Evolutionary conservation across 805 yeast species (phyloP).

Genomic region (Yamadazyma phyllophila): DNA sequence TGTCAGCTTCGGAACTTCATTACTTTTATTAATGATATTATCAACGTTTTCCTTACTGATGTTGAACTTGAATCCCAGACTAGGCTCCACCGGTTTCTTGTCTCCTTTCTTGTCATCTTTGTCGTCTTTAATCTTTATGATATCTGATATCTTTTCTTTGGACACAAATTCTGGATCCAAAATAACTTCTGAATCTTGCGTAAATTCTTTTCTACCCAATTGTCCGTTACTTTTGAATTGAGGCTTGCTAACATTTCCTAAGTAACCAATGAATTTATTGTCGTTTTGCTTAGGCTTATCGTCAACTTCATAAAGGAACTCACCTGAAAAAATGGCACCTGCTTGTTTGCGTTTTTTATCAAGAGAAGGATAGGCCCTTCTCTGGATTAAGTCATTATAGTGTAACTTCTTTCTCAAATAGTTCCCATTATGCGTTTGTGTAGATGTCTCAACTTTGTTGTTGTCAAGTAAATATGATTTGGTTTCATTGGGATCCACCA

Average conservation of each 20-base stretch:
- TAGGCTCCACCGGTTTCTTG: slow-evolving; percentile 23
- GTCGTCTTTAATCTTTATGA: slow-evolving; percentile 31
- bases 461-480: slow-evolving; percentile 14
- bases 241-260: slow-evolving; percentile 34
- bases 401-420: slow-evolving; percentile 28
- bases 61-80: slow-evolving; percentile 37
- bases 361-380: slow-evolving; percentile 7
- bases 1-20: slow-evolving; percentile 6
- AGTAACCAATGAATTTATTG: slow-evolving; percentile 28
- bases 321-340: slow-evolving; percentile 32
- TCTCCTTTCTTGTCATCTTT: slow-evolving; percentile 18
- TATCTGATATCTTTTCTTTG: slow-evolving; percentile 25
- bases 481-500: slow-evolving; percentile 42
- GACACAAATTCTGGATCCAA: slow-evolving; percentile 28
- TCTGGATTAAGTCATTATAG: slow-evolving; percentile 21
- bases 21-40: slow-evolving; percentile 21
- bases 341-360: slow-evolving; percentile 15
- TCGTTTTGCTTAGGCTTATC: slow-evolving; percentile 8
- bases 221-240: slow-evolving; percentile 17
- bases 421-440: slow-evolving; percentile 38
- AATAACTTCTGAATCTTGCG: slow-evolving; percentile 11
- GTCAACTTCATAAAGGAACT: slow-evolving; percentile 33
- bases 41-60: slow-evolving; percentile 28
- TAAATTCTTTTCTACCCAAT: slow-evolving; percentile 10
- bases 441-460: slow-evolving; percentile 38